Evolutionary conservation across 208 protist genomes (phyloP).

Genomic region (Trypanosoma conorhini): DNA sequence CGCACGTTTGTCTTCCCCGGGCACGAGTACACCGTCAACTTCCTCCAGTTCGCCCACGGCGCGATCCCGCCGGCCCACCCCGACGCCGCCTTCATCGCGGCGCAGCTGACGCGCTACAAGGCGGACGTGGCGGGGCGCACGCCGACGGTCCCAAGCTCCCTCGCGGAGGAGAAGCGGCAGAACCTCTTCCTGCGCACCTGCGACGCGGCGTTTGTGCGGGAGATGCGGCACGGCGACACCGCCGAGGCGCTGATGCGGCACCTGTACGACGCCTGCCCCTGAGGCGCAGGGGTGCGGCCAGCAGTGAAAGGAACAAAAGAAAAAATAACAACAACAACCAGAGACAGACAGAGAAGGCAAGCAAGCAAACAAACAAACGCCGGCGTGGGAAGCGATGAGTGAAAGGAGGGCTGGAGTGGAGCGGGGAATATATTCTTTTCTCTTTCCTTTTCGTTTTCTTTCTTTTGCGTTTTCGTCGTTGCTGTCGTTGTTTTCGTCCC

Average conservation of each 20-base stretch:
- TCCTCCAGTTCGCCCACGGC: conserved; percentile 64
- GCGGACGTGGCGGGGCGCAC: conserved; percentile 37
- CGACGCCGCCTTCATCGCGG: conserved; percentile 46
- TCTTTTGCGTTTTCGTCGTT: neutral
- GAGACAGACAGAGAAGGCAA: no score
- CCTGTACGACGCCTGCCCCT: conserved; percentile 84
- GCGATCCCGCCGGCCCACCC: conserved; percentile 24
- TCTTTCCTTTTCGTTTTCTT: conserved; percentile 6
- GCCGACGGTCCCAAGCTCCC: conserved; percentile 76
- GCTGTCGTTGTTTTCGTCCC: neutral
- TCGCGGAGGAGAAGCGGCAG: conserved; percentile 79
- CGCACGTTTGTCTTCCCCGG: conserved; percentile 81
- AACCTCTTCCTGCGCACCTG: conserved; percentile 89
- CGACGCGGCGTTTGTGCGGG: conserved; percentile 44
- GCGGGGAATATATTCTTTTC: neutral
- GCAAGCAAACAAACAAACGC: conserved; percentile 2
- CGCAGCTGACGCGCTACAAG: conserved; percentile 49
- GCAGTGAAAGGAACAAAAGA: neutral
- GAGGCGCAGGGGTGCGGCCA: neutral
- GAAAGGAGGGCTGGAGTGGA: neutral
- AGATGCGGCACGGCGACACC: conserved; percentile 44
- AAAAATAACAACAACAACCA: no score
- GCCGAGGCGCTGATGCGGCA: conserved; percentile 64
- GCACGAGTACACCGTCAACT: conserved; percentile 90
- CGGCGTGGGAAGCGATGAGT: neutral